These are phyloP conservation scores for Cymbidium sinense DNA, from an alignment of 106 monocot species.

Conservation along the genomic window DNA sequence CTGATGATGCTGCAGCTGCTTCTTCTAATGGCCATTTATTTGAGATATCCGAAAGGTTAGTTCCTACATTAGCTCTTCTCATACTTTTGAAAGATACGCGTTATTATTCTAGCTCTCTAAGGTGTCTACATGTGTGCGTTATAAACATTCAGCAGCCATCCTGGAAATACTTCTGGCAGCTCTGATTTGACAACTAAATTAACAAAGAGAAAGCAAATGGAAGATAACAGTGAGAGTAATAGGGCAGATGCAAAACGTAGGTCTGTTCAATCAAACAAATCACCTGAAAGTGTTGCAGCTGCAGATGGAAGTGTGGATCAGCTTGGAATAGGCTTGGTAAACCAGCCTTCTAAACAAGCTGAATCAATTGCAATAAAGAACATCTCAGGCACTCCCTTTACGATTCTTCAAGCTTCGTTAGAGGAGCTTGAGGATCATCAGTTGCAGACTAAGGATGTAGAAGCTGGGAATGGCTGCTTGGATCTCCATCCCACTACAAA, in stretches of 20 bases:
- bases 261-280: conserved; percentile 3
- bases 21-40: conserved; percentile 10
- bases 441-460: conserved; percentile 15
- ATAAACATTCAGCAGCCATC: neutral
- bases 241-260: conserved; percentile 11
- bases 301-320: neutral
- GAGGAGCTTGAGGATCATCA: conserved; percentile 40
- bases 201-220: conserved; percentile 33
- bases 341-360: conserved; percentile 28
- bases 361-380: conserved; percentile 45
- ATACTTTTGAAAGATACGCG: neutral
- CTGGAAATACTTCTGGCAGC: too few species aligned
- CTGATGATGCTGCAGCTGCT: conserved; percentile 18
- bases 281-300: conserved; percentile 5
- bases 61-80: neutral
- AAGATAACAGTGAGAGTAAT: conserved; percentile 10
- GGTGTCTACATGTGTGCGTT: neutral
- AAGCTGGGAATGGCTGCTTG: neutral
- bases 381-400: conserved; percentile 17
- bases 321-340: neutral
- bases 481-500: neutral
- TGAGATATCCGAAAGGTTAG: conserved; percentile 12
- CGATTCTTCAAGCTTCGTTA: conserved; percentile 6
- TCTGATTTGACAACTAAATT: conserved; percentile 16
- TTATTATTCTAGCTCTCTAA: conserved; percentile 5